Base-by-base conservation (phyloP, 495 filamentous ascomycete genomes). In the Neurospora discreta region DNA sequence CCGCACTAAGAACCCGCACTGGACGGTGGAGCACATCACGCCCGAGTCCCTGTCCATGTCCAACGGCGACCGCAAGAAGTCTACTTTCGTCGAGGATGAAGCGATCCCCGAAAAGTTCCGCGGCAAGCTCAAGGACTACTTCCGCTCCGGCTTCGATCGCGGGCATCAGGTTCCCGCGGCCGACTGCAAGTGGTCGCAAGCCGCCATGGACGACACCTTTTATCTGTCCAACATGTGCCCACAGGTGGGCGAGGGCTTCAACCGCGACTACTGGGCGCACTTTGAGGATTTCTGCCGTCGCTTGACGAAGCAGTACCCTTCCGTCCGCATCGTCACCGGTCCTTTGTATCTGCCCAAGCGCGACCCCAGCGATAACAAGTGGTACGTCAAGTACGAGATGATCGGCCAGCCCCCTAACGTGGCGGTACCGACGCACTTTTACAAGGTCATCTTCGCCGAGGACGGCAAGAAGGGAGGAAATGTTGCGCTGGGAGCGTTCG, bases 1-100 rank as follows among this genome's bases (percentile, higher is more conserved):
- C 11, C 92, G 94, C 71, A 92, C 90, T 69, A 91, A 93, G 75
- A 99, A 98, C 79, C 95, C 95, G 3, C 81, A 90, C 78, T 99
- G 95, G 95, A 95, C 98, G 9, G 94, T 90, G 70, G 95, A 99
- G 83, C 95, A 99, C 85, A 97, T 99, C 81, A 99, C 95, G 0
- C 90, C 93, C n/a, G 85, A 87, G 33, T 98, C 95, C 0, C 87
- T 99, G 6, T 84, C 90, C 4, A 76, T 84, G 30, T 89, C 89
- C 73, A 87, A 91, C 75, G 95, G 88, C 71, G 93, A 99, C 85
- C 89, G 95, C 76, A 90, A 91, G 79, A 86, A 95, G 85, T 92
- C 89, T 77, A 81, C 83, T 68, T 99, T 99, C 81, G 80, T 88
- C 72, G 95, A 99, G 80, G 95, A 99, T 82, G 75, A 80, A 2